A percentile compares a stretch with the other conserved stretches of the same genome.
Conservation (phyloP, 2,329 filamentous ascomycete genomes). For the Macroventuria anomochaeta region DNA sequence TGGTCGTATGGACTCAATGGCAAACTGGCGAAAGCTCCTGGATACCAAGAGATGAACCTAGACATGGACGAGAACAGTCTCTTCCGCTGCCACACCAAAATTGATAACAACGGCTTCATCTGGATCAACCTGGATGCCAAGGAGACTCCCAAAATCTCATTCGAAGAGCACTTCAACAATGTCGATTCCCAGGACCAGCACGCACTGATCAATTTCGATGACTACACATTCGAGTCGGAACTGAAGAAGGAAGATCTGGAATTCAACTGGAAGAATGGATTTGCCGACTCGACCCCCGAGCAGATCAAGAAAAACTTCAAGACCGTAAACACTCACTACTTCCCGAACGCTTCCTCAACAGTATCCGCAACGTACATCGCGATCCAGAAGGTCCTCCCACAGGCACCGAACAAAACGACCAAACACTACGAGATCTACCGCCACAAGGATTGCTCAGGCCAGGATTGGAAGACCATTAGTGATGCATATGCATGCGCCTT, state of each 20-base stretch:
- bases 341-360: constrained; percentile 1
- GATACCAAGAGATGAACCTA: constrained; percentile 42
- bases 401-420: background rate
- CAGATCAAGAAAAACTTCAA: background rate
- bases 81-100: constrained; percentile 37
- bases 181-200: background rate
- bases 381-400: background rate
- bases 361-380: background rate
- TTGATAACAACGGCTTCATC: constrained; percentile 39
- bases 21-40: constrained; percentile 52
- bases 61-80: constrained; percentile 38
- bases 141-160: constrained; percentile 22
- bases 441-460: constrained; percentile 63
- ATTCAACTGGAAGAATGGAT: constrained; percentile 4
- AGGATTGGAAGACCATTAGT: constrained; percentile 61
- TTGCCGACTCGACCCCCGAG: background rate
- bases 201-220: background rate
- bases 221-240: constrained; percentile 1
- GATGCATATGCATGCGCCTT: constrained; percentile 66
- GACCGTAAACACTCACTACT: background rate
- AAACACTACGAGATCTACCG: constrained; percentile 61
- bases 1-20: constrained; percentile 54
- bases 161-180: constrained; percentile 21
- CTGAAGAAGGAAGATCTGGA: background rate
- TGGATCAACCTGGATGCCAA: constrained; percentile 42